phyloP scores from a whole-genome alignment of 2,329 filamentous ascomycete genomes.

The Monosporascus sp. region DNA sequence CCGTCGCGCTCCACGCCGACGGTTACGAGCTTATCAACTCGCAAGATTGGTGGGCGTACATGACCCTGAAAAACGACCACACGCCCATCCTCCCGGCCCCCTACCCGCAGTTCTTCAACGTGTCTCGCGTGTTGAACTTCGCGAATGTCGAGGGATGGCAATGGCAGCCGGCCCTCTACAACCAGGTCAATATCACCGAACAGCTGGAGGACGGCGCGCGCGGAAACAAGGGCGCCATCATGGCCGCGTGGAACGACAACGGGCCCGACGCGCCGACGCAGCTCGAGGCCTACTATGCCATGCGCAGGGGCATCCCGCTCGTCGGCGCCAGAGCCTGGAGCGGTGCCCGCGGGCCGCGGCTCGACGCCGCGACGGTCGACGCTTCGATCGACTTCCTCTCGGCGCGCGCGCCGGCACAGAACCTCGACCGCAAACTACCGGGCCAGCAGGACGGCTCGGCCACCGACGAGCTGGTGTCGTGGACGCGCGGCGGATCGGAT shows the following conservation, averaged over 20 bases:
- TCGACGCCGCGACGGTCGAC: conserved; percentile 22
- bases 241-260: conserved; percentile 45
- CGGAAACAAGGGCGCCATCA: conserved; percentile 30
- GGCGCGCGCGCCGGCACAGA: conserved; percentile 35
- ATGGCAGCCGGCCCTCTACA: conserved; percentile 40
- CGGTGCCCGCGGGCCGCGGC: conserved; percentile 29
- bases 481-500: conserved; percentile 18
- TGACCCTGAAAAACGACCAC: conserved; percentile 49
- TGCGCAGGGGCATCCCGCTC: conserved; percentile 38
- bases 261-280: conserved; percentile 43
- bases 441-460: conserved; percentile 4
- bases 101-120: conserved; percentile 43
- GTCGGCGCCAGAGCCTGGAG: conserved; percentile 38
- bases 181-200: conserved; percentile 35
- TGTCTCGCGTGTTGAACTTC: conserved; percentile 39
- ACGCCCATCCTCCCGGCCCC: conserved; percentile 39
- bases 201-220: conserved; percentile 28
- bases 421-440: conserved; percentile 33
- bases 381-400: conserved; percentile 33
- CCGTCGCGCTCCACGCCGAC: conserved; percentile 30
- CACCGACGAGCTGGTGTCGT: conserved; percentile 23
- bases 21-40: conserved; percentile 40
- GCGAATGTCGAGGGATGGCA: conserved; percentile 35
- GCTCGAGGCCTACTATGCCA: conserved; percentile 42
- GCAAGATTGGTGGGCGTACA: conserved; percentile 49